These are phyloP conservation scores for Lathyrus sativus DNA, from an alignment of 306 rosid genomes.

Conservation along the genomic window DNA sequence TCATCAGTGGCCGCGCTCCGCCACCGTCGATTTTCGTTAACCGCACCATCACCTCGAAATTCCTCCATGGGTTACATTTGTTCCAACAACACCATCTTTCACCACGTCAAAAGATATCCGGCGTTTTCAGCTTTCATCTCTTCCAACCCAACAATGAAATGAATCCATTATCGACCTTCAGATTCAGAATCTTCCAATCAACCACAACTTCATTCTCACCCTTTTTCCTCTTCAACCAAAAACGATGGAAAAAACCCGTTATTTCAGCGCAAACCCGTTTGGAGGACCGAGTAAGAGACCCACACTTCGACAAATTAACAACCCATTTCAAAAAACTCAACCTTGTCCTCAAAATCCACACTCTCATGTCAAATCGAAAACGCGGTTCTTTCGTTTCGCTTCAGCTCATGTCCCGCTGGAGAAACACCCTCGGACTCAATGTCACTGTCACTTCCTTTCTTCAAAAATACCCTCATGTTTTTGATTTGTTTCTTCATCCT, in stretches of 20 bases:
- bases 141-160: slow-evolving; percentile 29
- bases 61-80: no score
- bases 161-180: slow-evolving; percentile 36
- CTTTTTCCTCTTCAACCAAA: slow-evolving; percentile 45
- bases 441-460: slow-evolving; percentile 57
- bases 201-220: slow-evolving; percentile 2
- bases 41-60: no score
- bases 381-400: slow-evolving; percentile 68
- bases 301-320: slow-evolving; percentile 60
- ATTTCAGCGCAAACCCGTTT: slow-evolving; percentile 72
- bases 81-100: no score
- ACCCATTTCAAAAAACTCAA: slow-evolving; percentile 50
- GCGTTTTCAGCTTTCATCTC: no score
- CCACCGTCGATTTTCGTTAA: neutral
- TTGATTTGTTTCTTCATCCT: slow-evolving; percentile 64
- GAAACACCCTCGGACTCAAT: slow-evolving; percentile 51
- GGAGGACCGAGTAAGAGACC: slow-evolving; percentile 62
- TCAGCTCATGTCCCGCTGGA: slow-evolving; percentile 73
- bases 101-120: no score
- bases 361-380: slow-evolving; percentile 54
- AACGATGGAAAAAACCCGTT: slow-evolving; percentile 64
- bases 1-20: neutral
- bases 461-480: slow-evolving; percentile 64
- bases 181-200: slow-evolving; percentile 22
- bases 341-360: slow-evolving; percentile 50